Percentiles rank a stretch among this genome's conserved stretches.
phyloP scores from a whole-genome alignment of 192 early-diverging fungal genomes.

The Coemansia sp. region DNA sequence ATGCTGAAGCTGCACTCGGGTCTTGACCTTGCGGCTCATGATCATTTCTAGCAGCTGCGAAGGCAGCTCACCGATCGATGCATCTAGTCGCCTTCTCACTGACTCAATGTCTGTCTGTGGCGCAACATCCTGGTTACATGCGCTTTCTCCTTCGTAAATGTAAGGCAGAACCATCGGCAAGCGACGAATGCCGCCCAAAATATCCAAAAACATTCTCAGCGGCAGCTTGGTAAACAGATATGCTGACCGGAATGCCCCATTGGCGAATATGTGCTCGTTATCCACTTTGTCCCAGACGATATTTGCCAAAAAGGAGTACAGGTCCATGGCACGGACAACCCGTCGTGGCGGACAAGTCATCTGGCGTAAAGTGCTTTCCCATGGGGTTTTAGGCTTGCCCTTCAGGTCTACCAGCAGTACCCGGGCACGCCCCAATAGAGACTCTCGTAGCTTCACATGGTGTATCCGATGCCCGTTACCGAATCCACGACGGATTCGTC shows the following conservation, averaged over 20 bases:
- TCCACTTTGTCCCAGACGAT: constrained; percentile 18
- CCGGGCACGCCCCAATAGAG: constrained; percentile 14
- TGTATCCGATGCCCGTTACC: neutral
- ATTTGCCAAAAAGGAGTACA: constrained; percentile 22
- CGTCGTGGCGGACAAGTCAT: constrained; percentile 9
- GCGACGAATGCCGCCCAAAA: constrained; percentile 16
- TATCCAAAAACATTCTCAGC: constrained; percentile 21
- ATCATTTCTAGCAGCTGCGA: neutral
- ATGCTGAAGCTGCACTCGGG: constrained; percentile 19
- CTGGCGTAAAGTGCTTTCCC: constrained; percentile 10
- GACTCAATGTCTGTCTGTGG: constrained; percentile 12
- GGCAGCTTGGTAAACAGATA: constrained; percentile 26
- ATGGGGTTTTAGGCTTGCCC: neutral
- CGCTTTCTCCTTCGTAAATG: constrained; percentile 21
- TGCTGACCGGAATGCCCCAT: constrained; percentile 20
- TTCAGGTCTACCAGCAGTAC: constrained; percentile 1
- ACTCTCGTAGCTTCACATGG: neutral
- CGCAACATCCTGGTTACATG: neutral
- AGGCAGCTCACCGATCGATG: constrained; percentile 31
- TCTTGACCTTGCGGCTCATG: neutral
- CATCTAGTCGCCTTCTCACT: constrained; percentile 22
- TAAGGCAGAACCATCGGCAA: constrained; percentile 15
- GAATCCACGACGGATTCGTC: neutral
- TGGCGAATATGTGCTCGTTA: constrained; percentile 13
- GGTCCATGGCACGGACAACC: constrained; percentile 22